Evolutionary conservation across 345 rosid species (phyloP).

Genomic region (Draba incana): DNA sequence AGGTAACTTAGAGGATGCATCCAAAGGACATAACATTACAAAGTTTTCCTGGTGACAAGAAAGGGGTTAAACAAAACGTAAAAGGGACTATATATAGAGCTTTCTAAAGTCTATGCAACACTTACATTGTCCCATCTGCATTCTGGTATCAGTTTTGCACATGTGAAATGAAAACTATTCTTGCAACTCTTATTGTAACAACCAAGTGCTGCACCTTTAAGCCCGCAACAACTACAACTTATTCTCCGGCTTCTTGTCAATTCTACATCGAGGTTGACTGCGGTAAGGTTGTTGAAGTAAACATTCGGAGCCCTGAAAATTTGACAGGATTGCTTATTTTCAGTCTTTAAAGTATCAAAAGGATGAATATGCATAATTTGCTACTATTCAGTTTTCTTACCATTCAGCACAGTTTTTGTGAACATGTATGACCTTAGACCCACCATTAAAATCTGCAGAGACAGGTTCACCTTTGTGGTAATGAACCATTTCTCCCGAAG

Average conservation of each 20-base stretch:
- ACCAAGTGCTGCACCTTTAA: slow-evolving; percentile 96
- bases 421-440: slow-evolving; percentile 66
- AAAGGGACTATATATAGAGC: background rate
- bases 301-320: slow-evolving; percentile 90
- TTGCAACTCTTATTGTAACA: slow-evolving; percentile 80
- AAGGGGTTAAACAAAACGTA: slow-evolving; percentile 4
- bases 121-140: slow-evolving; percentile 94
- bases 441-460: slow-evolving; percentile 55
- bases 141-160: slow-evolving; percentile 68
- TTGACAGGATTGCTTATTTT: background rate
- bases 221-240: slow-evolving; percentile 75
- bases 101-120: slow-evolving; percentile 5
- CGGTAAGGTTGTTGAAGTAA: slow-evolving; percentile 66
- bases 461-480: slow-evolving; percentile 69
- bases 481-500: slow-evolving; percentile 83
- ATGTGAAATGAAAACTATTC: slow-evolving; percentile 74
- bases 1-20: slow-evolving; percentile 71
- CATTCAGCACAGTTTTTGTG: slow-evolving; percentile 90
- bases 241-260: slow-evolving; percentile 79
- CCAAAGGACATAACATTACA: slow-evolving; percentile 84
- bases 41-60: slow-evolving; percentile 64
- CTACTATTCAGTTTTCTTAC: slow-evolving; percentile 49
- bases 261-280: slow-evolving; percentile 84
- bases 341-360: background rate
- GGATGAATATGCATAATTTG: background rate